Evolutionary conservation across 805 yeast genomes (phyloP).

Genomic region (Metschnikowia picachoensis): DNA sequence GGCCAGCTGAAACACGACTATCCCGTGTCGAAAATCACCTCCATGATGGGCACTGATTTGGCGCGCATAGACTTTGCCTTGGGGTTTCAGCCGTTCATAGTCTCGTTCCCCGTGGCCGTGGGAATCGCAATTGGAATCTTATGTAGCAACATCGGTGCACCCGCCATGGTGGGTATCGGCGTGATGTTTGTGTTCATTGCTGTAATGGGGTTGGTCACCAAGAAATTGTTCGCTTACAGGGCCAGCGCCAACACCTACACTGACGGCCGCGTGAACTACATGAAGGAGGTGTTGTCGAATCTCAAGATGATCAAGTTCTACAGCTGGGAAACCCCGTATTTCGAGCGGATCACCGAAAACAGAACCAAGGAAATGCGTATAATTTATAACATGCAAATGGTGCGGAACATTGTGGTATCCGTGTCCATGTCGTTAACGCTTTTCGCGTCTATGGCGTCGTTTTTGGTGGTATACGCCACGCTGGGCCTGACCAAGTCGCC

Average conservation of each 20-base stretch:
- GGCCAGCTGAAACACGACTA: conserved; percentile 53
- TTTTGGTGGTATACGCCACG: conserved; percentile 36
- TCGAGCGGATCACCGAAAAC: conserved; percentile 47
- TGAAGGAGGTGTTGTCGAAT: conserved; percentile 74
- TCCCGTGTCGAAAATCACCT: conserved; percentile 69
- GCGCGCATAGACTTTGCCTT: conserved; percentile 75
- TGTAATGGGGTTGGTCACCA: conserved; percentile 43
- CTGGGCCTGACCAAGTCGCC: conserved; percentile 38
- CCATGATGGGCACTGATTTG: conserved; percentile 76
- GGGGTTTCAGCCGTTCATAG: conserved; percentile 61
- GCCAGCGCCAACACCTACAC: conserved; percentile 58
- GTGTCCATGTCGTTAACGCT: conserved; percentile 64
- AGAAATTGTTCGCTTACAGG: conserved; percentile 52
- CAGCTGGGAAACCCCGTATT: conserved; percentile 87
- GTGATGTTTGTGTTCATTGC: conserved; percentile 49
- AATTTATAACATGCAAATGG: conserved; percentile 59
- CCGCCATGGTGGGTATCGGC: conserved; percentile 68
- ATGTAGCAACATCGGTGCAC: conserved; percentile 64
- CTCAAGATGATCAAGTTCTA: conserved; percentile 82
- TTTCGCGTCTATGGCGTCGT: conserved; percentile 62
- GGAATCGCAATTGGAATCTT: conserved; percentile 62
- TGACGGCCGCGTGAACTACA: conserved; percentile 69
- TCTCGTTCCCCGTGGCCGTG: conserved; percentile 62
- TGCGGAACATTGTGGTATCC: conserved; percentile 57
- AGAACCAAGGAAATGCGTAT: conserved; percentile 60